These are phyloP conservation scores for Polymyxa betae DNA, from an alignment of 208 protist species.

Conservation along the genomic window DNA sequence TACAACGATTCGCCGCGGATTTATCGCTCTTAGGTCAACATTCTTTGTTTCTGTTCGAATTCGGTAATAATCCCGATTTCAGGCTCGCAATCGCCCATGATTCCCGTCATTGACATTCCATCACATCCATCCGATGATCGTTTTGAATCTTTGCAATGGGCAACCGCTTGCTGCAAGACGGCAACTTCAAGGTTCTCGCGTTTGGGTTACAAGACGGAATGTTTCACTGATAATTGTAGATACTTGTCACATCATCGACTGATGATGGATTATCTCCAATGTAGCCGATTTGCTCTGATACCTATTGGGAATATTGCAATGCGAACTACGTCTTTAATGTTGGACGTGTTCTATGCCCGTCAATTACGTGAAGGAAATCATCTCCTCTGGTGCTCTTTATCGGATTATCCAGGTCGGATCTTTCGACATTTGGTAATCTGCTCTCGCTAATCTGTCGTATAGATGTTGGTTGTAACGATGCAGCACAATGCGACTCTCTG, in stretches of 20 bases:
- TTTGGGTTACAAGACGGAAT: neutral
- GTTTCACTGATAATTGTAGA: neutral
- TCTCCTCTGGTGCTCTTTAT: slow-evolving; percentile 4
- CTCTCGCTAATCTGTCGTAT: neutral
- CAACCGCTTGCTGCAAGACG: neutral
- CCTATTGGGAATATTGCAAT: slow-evolving; percentile 6
- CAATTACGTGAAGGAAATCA: neutral
- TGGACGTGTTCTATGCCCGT: slow-evolving; percentile 35
- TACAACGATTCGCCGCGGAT: neutral
- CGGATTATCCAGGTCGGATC: neutral
- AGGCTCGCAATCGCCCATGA: neutral
- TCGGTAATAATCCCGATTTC: neutral
- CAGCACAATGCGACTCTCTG: neutral
- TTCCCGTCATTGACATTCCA: slow-evolving; percentile 18
- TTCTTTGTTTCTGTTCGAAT: neutral
- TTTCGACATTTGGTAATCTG: neutral
- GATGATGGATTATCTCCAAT: neutral
- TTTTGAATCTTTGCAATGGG: slow-evolving; percentile 15
- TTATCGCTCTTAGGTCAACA: neutral
- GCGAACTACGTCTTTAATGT: neutral
- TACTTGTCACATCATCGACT: neutral
- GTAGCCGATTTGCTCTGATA: neutral
- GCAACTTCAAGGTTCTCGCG: neutral
- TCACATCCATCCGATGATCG: neutral
- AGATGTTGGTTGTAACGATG: neutral